Evolutionary conservation across 2,329 filamentous ascomycete genomes (phyloP), one percentile per base, ranked within the genome.

Genomic region (Catunica adiposa): DNA sequence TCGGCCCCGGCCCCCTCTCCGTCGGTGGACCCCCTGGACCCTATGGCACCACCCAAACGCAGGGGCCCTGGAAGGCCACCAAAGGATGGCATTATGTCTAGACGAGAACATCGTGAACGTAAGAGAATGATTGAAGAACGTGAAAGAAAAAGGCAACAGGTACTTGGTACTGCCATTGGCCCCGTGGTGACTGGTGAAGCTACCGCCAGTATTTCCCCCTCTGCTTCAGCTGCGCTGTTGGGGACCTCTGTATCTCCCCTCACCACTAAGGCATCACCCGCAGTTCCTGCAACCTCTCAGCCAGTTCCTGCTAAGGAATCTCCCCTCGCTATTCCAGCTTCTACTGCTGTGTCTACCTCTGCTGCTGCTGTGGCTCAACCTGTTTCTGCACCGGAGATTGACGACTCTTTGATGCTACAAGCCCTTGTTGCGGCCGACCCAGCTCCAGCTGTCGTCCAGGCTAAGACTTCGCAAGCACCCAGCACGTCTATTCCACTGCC

Each of bases 81-180:
- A 0, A 89, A 89, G 69, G 85, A 89, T 63, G 86, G 86, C 26
- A 77, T 88, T 64, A 86, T 89, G 79, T 89, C 85, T 1, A 89
- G 89, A 68, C 75, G 86, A 56, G 83, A 89, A 63, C 76, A 82
- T 61, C 73, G 79, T 17, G 66, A 80, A 51, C 73, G 81, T 6
- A 79, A 82, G 68, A 84, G 82, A 65, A 56, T 58, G 52, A 42
- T 59, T 5, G 66, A 69, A 55, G 69, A 71, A 57, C 66, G 70
- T 58, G 69, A 71, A 59, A 67, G 68, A n/a, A 29, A 34, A 20
- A 29, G 50, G 31, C 44, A 54, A 26, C 20, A 38, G n/a, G 51
- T 54, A 25, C 6, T 17, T 20, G 51, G 53, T 42, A 40, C 34
- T 7, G n/a, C 20, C 1, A 22, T 9, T 3, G 23, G 44, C n/a